A percentile compares a stretch with the other conserved stretches of the same genome.
phyloP scores from a whole-genome alignment of 768 basidiomycete genomes.

The Amanita fuliginea region DNA sequence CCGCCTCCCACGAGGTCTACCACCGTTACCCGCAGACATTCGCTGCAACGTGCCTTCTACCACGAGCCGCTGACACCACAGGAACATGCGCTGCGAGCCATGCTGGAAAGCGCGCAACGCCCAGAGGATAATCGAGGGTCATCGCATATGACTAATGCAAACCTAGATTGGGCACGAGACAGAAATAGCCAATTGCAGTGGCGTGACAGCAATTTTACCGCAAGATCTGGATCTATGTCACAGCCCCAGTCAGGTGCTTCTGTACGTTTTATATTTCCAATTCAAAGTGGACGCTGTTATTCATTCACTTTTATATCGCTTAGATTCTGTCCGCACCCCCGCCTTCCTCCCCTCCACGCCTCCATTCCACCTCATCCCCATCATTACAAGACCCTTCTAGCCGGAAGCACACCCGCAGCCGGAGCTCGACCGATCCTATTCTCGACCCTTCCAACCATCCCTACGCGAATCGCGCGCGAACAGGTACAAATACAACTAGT shows the following conservation, averaged over 20 bases:
- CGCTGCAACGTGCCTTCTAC: conserved; percentile 1
- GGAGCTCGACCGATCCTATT: conserved; percentile 6
- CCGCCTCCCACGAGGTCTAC: not conserved
- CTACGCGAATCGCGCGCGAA: not conserved
- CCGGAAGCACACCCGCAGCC: conserved; percentile 1
- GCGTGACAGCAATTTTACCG: not conserved
- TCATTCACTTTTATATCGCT: not conserved
- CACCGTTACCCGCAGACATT: conserved; percentile 1
- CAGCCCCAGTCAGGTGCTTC: conserved; percentile 1
- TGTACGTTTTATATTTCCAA: not conserved
- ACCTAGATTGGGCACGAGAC: not conserved
- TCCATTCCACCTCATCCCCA: not conserved
- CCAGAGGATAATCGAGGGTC: not conserved
- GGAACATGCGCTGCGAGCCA: conserved; percentile 3
- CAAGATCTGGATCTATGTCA: conserved; percentile 7
- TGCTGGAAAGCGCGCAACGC: not conserved
- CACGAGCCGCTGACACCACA: not conserved
- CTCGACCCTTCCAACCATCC: not conserved
- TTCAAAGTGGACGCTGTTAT: not conserved
- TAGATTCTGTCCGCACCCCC: conserved; percentile 1
- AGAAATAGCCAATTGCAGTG: not conserved
- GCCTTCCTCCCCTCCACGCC: not conserved
- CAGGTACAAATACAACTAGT: not conserved
- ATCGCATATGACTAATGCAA: not conserved
- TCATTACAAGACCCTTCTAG: not conserved